These are phyloP conservation scores for Coffea humblotiana DNA, from an alignment of 305 asterid genomes.

Conservation along the genomic window DNA sequence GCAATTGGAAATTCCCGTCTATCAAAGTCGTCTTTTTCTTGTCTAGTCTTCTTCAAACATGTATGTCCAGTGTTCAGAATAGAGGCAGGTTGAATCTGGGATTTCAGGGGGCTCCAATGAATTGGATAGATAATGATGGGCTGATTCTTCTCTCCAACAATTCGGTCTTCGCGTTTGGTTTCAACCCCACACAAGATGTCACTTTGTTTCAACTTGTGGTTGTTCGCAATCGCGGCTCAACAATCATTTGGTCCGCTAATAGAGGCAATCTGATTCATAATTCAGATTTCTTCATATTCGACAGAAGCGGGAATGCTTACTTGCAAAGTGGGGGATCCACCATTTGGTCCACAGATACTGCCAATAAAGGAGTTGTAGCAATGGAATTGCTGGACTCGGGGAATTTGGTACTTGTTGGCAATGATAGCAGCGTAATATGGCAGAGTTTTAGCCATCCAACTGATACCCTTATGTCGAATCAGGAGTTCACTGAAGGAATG, in stretches of 20 bases:
- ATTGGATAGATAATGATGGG: slow-evolving; percentile 75
- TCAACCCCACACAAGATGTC: slow-evolving; percentile 50
- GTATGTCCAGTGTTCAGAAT: slow-evolving; percentile 57
- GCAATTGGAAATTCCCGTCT: slow-evolving; percentile 38
- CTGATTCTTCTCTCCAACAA: slow-evolving; percentile 65
- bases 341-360: slow-evolving; percentile 66
- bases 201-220: slow-evolving; percentile 68
- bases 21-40: slow-evolving; percentile 15
- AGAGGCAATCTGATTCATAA: slow-evolving; percentile 56
- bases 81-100: slow-evolving; percentile 59
- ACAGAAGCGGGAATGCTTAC: slow-evolving; percentile 62
- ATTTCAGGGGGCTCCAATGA: slow-evolving; percentile 71
- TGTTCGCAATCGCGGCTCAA: slow-evolving; percentile 55
- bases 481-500: slow-evolving; percentile 64
- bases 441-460: slow-evolving; percentile 81
- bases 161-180: slow-evolving; percentile 75
- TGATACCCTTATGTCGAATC: slow-evolving; percentile 64
- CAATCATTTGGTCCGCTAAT: slow-evolving; percentile 81
- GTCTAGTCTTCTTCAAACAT: slow-evolving; percentile 28
- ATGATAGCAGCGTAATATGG: slow-evolving; percentile 61
- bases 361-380: slow-evolving; percentile 60
- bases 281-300: slow-evolving; percentile 61
- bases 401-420: slow-evolving; percentile 64
- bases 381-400: slow-evolving; percentile 72
- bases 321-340: slow-evolving; percentile 49